Evolutionary conservation across 352 stramenopile species (phyloP), one percentile per base, ranked within the genome.

Genomic region (Phytopythium oedochilum): DNA sequence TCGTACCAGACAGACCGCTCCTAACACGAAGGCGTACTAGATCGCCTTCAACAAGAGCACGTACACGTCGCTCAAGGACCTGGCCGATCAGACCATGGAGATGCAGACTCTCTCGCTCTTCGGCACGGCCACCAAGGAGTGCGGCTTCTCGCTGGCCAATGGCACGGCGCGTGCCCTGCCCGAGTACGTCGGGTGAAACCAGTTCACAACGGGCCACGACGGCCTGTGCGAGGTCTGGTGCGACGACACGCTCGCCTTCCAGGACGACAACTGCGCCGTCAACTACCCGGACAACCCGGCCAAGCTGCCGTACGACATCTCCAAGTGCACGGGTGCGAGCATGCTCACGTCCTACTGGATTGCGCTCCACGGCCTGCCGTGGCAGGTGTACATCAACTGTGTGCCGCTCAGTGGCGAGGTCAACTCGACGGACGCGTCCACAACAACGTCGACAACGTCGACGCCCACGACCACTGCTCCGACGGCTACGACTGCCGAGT

Each of bases 191-290:
- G 28, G 71, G 53, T 80, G 71, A 68, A 55, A 72, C 58, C 55
- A 68, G 44, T 58, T 80, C 20, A 73, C 66, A 10, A 56, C 53
- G 2, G 63, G 58, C 17, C 65, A 80, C 39, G 60, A 76, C 34
- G 73, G 73, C n/a, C 73, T 70, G 18, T 80, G 68, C 17, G 73
- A 83, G 52, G 53, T 80, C 45, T 83, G 73, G 70, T 80, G 70
- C 46, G 73, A 83, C 52, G 64, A 80, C 23, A 60, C 42, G 31
- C 48, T 72, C 6, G 70, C 62, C 15, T 83, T 78, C 47, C 53
- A 59, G 47, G 64, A 80, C 55, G 45, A 71, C 12, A 74, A 80
- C 59, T 78, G 68, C 53, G 66, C 70, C 14, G 57, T 64, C 12
- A 66, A 76, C 55, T 68, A 70, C 35, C 60, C 67, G 7, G 57